Conservation (phyloP, 2,329 filamentous ascomycete species). For the Magnaporthiopsis incrustans region DNA sequence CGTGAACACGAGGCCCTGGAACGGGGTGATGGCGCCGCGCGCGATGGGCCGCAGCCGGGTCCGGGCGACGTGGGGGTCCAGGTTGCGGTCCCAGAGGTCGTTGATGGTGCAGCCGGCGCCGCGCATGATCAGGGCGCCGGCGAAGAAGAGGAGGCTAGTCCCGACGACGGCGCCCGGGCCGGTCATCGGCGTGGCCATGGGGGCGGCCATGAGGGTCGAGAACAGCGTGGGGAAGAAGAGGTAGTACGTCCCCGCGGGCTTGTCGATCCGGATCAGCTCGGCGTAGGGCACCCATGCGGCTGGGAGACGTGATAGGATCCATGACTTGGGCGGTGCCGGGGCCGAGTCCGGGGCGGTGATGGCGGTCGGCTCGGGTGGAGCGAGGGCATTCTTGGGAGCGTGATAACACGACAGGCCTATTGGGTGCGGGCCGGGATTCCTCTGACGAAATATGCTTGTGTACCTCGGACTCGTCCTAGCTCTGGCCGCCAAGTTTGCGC, state of each 20-base stretch:
- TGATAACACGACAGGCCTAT: neutral
- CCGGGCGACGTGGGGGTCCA: conserved; percentile 71
- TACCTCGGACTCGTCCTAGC: neutral
- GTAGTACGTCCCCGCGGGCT: conserved; percentile 75
- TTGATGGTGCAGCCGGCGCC: conserved; percentile 85
- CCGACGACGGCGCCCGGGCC: conserved; percentile 53
- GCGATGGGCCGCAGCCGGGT: conserved; percentile 76
- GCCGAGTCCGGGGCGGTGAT: no score
- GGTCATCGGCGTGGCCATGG: conserved; percentile 54
- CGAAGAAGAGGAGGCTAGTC: conserved; percentile 62
- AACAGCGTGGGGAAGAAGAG: conserved; percentile 82
- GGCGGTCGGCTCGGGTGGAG: neutral
- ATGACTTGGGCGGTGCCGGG: conserved; percentile 54
- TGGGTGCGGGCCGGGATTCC: neutral
- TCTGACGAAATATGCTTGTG: neutral
- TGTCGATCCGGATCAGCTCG: conserved; percentile 74
- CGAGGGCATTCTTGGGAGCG: neutral
- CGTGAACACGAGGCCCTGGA: conserved; percentile 65
- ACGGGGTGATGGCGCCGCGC: conserved; percentile 65
- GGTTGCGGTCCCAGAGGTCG: conserved; percentile 81
- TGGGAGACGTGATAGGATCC: conserved; percentile 63
- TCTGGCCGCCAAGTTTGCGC: neutral
- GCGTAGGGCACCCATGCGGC: conserved; percentile 68
- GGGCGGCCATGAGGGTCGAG: conserved; percentile 72
- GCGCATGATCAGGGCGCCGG: conserved; percentile 76